Evolutionary conservation across 2,329 filamentous ascomycete genomes (phyloP), one percentile per base, ranked within the genome.

Genomic region (Trichoderma breve): DNA sequence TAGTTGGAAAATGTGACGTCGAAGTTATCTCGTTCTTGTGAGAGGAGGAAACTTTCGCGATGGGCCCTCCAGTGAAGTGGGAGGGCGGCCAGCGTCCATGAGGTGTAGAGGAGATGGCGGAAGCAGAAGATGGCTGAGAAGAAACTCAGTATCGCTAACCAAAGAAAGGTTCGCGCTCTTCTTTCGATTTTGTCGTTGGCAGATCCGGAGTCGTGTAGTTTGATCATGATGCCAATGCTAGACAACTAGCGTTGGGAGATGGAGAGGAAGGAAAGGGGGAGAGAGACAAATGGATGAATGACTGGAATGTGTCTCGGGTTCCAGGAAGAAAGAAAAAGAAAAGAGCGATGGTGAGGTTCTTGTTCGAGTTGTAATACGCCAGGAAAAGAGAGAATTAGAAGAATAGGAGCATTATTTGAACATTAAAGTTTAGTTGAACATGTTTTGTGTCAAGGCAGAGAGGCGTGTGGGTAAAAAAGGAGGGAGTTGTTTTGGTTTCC

Each of bases 1-100:
- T 82, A 81, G 69, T 78, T 79, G 21, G 73, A 74, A 70, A 81
- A 81, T 18, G 76, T 80, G n/a, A 81, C 71, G 65, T 81, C 79
- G 66, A 81, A 81, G 32, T 58, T 66, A 72, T 80, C 79, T 70
- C 71, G 72, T 9, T 73, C 70, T 21, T 74, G 60, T 7, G 79
- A 80, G 24, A 81, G 73, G 51, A 80, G 73, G 71, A 81, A 81
- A 3, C 71, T 66, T 4, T 73, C 63, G 15, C 75, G 73, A 63
- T 76, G 72, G 55, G 73, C 74, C 7, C 70, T 63, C 79, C 79
- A 81, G 60, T 73, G 73, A 7, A 78, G 14, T 1, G 75, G 78
- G 4, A 81, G 76, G 18, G 76, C 73, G 63, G 75, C 75, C 8
- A 81, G 76, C 8, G 78, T 78, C 76, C 75, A 79, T 11, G 76